A percentile compares a stretch with the other conserved stretches of the same genome.
phyloP scores from a whole-genome alignment of 1,284 basidiomycete genomes.

The Polyporus tsugae region DNA sequence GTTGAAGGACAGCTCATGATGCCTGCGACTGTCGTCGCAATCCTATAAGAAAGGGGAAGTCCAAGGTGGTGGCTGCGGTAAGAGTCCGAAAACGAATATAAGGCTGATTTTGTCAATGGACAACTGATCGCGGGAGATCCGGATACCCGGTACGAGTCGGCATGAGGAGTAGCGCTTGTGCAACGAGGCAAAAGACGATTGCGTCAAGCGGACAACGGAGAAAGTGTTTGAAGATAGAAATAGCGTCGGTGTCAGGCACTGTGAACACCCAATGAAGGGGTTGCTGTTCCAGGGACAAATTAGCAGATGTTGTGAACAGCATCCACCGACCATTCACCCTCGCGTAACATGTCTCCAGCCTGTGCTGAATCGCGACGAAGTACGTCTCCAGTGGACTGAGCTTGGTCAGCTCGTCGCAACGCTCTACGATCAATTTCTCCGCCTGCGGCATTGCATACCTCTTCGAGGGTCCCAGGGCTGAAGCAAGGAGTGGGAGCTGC shows the following conservation, averaged over 20 bases:
- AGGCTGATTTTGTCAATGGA: no score
- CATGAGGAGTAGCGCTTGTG: background rate
- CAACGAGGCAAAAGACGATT: background rate
- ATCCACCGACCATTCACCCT: conserved; percentile 1
- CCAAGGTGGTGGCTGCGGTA: background rate
- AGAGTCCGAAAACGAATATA: no score
- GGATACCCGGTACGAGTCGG: background rate
- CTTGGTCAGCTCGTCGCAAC: background rate
- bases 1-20: background rate
- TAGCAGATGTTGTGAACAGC: background rate
- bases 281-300: background rate
- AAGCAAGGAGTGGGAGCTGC: background rate
- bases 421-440: background rate
- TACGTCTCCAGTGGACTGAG: background rate
- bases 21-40: background rate
- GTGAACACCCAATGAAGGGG: background rate
- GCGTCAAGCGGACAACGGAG: background rate
- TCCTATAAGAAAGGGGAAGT: background rate
- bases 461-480: conserved; percentile 3
- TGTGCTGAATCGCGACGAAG: background rate
- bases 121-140: no score
- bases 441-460: conserved; percentile 10
- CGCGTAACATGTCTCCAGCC: background rate
- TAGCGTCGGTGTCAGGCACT: background rate
- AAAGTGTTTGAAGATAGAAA: background rate